Evolutionary conservation across 2,329 filamentous ascomycete species (phyloP).

Genomic region (Botrytis galanthina): DNA sequence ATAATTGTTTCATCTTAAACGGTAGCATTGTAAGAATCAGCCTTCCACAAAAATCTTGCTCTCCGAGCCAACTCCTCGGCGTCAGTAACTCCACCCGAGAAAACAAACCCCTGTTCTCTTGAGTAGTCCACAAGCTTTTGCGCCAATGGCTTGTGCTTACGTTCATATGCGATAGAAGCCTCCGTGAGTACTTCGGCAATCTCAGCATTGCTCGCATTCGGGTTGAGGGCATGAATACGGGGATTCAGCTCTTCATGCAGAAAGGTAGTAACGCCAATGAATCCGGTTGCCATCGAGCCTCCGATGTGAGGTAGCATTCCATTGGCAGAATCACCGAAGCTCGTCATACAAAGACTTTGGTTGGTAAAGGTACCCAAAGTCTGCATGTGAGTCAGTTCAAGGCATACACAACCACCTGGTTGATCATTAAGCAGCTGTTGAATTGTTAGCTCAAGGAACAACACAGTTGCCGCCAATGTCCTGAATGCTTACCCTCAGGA

Average conservation of each 20-base stretch:
- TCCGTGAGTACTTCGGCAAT: constrained; percentile 18
- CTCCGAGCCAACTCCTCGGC: constrained; percentile 17
- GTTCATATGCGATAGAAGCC: constrained; percentile 18
- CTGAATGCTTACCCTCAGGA: constrained; percentile 18
- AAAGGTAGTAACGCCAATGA: constrained; percentile 23
- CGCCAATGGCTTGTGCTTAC: constrained; percentile 21
- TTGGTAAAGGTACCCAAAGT: constrained; percentile 20
- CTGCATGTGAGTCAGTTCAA: constrained; percentile 18
- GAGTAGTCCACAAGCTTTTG: constrained; percentile 23
- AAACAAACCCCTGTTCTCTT: constrained; percentile 22
- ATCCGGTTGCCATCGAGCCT: constrained; percentile 24
- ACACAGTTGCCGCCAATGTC: not conserved
- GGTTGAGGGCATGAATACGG: constrained; percentile 6
- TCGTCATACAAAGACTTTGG: constrained; percentile 20
- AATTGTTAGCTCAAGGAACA: constrained; percentile 12
- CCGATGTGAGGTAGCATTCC: constrained; percentile 24
- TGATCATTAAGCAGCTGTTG: constrained; percentile 16
- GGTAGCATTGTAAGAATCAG: constrained; percentile 16
- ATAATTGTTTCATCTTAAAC: not conserved
- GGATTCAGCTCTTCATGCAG: constrained; percentile 22
- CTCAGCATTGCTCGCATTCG: constrained; percentile 22
- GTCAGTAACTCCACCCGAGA: constrained; percentile 21
- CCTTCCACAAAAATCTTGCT: constrained; percentile 23
- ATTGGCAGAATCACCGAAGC: constrained; percentile 24
- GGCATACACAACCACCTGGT: constrained; percentile 19